phyloP scores from a whole-genome alignment of 495 filamentous ascomycete species.

The Collariella sp. region DNA sequence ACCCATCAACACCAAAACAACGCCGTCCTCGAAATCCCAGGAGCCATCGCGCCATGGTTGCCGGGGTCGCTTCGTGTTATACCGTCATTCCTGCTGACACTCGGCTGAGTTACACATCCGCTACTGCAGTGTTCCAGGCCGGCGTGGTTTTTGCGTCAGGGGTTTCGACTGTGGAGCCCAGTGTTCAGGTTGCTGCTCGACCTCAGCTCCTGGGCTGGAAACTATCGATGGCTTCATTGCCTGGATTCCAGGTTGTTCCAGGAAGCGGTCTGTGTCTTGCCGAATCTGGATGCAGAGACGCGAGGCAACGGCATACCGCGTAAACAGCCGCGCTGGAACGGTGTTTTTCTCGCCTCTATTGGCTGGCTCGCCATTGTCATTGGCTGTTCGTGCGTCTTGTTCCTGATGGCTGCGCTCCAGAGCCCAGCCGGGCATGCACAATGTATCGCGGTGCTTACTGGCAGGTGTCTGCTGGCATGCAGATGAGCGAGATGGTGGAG shows the following conservation, averaged over 20 bases:
- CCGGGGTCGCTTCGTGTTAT: not conserved
- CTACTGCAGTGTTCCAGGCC: not conserved
- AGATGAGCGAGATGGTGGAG: not conserved
- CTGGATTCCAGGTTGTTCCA: not conserved
- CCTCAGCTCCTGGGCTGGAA: not conserved
- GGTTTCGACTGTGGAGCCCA: not conserved
- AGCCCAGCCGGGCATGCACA: not conserved
- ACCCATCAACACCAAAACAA: no score
- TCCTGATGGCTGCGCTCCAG: not conserved
- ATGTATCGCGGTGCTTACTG: not conserved
- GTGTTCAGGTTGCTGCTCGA: not conserved
- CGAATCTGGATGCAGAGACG: not conserved
- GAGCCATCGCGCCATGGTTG: not conserved
- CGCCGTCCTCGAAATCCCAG: not conserved
- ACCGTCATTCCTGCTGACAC: not conserved
- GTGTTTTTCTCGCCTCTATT: not conserved
- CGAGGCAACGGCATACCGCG: not conserved
- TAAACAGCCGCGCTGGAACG: slow-evolving; percentile 1
- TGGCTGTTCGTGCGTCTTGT: not conserved
- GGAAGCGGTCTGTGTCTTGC: not conserved
- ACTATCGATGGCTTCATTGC: not conserved
- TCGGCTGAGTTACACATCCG: not conserved
- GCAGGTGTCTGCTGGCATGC: not conserved
- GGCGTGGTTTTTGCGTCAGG: no score
- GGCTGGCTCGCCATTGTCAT: not conserved